Conservation (phyloP, 345 rosid species). For the Pistacia integerrima region DNA sequence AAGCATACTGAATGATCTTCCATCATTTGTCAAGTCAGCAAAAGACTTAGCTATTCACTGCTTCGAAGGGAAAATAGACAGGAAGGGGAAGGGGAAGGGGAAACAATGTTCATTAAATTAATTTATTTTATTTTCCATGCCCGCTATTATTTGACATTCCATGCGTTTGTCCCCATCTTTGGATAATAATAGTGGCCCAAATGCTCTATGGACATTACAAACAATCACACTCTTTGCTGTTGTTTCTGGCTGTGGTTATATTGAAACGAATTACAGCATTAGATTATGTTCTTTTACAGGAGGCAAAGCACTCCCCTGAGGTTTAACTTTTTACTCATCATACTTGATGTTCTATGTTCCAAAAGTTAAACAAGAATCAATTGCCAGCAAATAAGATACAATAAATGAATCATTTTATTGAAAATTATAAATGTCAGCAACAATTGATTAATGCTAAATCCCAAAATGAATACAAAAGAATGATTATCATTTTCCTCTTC, state of each 20-base stretch:
- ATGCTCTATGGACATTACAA: background rate
- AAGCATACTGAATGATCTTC: background rate
- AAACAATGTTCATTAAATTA: constrained; percentile 8
- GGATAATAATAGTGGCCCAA: background rate
- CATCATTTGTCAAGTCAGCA: background rate
- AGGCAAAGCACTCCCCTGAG: background rate
- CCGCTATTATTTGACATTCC: background rate
- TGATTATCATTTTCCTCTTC: constrained; percentile 12
- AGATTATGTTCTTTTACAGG: no score
- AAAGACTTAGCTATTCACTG: background rate
- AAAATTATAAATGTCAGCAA: constrained; percentile 28
- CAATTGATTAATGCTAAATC: constrained; percentile 23
- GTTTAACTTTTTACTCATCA: background rate
- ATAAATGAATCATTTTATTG: constrained; percentile 50
- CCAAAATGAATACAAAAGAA: constrained; percentile 59
- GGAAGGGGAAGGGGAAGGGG: background rate
- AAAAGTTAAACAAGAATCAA: background rate
- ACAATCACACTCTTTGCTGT: background rate
- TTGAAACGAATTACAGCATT: background rate
- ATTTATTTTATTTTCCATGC: background rate
- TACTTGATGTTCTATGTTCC: background rate
- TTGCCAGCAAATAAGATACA: background rate
- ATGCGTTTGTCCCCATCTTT: background rate
- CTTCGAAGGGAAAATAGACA: background rate
- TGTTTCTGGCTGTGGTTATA: background rate